Evolutionary conservation across 805 yeast genomes (phyloP).

Genomic region (Teunomyces aglyptinius): DNA sequence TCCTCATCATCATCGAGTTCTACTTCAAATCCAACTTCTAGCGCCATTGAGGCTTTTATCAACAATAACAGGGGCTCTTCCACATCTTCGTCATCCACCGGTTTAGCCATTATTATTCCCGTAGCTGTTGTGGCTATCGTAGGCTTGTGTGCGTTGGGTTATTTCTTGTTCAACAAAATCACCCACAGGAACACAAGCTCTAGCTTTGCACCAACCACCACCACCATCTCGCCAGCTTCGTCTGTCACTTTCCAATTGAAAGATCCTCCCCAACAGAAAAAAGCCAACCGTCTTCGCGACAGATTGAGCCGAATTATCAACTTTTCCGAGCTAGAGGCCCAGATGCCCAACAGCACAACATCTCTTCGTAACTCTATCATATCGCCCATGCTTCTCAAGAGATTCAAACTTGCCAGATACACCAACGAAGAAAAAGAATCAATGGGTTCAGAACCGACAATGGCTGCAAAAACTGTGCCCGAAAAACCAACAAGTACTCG

Average conservation of each 20-base stretch:
- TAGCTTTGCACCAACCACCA: no score
- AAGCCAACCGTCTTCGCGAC: conserved; percentile 15
- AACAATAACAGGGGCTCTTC: not conserved
- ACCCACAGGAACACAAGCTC: no score
- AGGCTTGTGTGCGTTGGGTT: conserved; percentile 1
- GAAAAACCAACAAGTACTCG: not conserved
- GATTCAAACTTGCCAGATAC: conserved; percentile 28
- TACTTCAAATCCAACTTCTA: not conserved
- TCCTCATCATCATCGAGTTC: not conserved
- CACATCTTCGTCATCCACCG: conserved; percentile 11
- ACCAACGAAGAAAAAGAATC: not conserved
- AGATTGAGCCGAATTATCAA: conserved; percentile 25
- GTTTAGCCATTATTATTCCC: conserved; percentile 26
- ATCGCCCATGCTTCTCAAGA: conserved; percentile 33
- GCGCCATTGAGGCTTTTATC: not conserved
- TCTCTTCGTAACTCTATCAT: conserved; percentile 5
- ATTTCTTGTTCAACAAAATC: conserved; percentile 9
- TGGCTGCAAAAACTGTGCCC: not conserved
- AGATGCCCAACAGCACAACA: not conserved
- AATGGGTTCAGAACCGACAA: not conserved
- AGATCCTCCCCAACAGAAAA: conserved; percentile 8
- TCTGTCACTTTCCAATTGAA: not conserved
- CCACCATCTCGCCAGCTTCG: not conserved
- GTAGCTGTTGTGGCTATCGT: conserved; percentile 15
- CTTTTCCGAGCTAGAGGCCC: conserved; percentile 16